These are phyloP conservation scores for Ascochyta rabiei DNA, from an alignment of 2,329 filamentous ascomycete species.

Conservation along the genomic window DNA sequence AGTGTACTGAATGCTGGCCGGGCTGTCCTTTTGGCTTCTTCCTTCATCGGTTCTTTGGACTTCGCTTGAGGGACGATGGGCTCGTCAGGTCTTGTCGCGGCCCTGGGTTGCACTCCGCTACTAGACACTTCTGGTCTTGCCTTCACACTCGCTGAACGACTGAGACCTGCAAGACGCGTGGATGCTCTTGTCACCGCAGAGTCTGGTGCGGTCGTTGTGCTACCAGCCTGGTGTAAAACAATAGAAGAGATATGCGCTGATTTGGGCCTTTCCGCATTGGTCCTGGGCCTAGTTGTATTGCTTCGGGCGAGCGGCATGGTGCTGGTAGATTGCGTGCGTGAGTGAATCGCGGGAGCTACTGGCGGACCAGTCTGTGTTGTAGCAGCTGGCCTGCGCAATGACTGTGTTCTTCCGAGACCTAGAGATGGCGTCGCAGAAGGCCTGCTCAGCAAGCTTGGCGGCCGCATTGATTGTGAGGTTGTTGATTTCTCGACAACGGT, in stretches of 20 bases:
- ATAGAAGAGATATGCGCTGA: slow-evolving; percentile 28
- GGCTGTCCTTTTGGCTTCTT: slow-evolving; percentile 31
- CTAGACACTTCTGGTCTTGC: slow-evolving; percentile 23
- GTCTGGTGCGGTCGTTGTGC: slow-evolving; percentile 15
- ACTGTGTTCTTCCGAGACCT: slow-evolving; percentile 36
- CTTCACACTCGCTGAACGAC: slow-evolving; percentile 34
- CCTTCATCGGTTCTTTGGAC: slow-evolving; percentile 26
- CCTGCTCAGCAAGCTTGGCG: slow-evolving; percentile 27
- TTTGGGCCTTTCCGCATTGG: slow-evolving; percentile 30
- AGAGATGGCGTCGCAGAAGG: slow-evolving; percentile 22
- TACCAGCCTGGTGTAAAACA: slow-evolving; percentile 12
- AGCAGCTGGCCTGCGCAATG: slow-evolving; percentile 36
- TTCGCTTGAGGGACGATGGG: slow-evolving; percentile 15
- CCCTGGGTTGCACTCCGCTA: slow-evolving; percentile 10
- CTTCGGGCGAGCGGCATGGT: slow-evolving; percentile 18
- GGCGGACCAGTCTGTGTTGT: slow-evolving; percentile 24
- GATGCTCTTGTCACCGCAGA: slow-evolving; percentile 22
- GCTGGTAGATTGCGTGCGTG: slow-evolving; percentile 37
- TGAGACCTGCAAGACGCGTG: slow-evolving; percentile 32
- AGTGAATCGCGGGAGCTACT: slow-evolving; percentile 22
- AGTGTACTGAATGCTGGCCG: slow-evolving; percentile 47
- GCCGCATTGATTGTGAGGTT: slow-evolving; percentile 23
- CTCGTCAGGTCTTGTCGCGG: slow-evolving; percentile 21
- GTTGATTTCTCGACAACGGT: slow-evolving; percentile 12
- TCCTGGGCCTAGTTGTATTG: slow-evolving; percentile 20